A percentile compares a stretch with the other conserved stretches of the same genome.
Conservation (phyloP, 2,329 filamentous ascomycete genomes). For the Talaromyces sp. region DNA sequence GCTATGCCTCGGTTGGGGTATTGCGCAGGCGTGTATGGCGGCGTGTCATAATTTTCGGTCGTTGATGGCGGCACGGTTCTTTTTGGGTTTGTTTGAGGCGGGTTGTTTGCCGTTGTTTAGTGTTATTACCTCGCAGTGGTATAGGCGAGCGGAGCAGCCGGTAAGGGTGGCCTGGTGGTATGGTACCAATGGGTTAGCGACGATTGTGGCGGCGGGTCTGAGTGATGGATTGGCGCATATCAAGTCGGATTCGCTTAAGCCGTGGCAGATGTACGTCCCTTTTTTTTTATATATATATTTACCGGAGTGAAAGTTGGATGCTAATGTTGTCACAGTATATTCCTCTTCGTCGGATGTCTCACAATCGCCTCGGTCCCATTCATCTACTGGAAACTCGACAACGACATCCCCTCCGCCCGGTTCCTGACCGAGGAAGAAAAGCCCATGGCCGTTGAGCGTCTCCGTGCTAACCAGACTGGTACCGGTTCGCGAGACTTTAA, state of each 20-base stretch:
- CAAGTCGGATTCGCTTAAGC: slow-evolving; percentile 34
- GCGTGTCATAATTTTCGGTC: slow-evolving; percentile 42
- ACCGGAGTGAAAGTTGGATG: not conserved
- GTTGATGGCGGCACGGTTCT: slow-evolving; percentile 47
- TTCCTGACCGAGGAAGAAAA: slow-evolving; percentile 46
- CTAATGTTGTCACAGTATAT: slow-evolving; percentile 39
- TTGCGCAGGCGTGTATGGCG: slow-evolving; percentile 45
- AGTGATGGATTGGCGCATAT: slow-evolving; percentile 57
- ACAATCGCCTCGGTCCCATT: slow-evolving; percentile 56
- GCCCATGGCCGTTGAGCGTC: slow-evolving; percentile 43
- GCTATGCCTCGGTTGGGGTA: slow-evolving; percentile 45
- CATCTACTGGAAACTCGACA: slow-evolving; percentile 56
- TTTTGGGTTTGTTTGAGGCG: slow-evolving; percentile 50
- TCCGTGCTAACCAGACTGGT: slow-evolving; percentile 48
- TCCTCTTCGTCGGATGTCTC: slow-evolving; percentile 57
- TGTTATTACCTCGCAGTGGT: slow-evolving; percentile 44
- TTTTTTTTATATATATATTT: not conserved
- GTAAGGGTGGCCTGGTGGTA: slow-evolving; percentile 64
- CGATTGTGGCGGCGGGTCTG: slow-evolving; percentile 52
- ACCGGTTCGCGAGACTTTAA: slow-evolving; percentile 44
- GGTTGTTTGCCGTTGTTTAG: slow-evolving; percentile 44
- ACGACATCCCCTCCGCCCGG: slow-evolving; percentile 49
- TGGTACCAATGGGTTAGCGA: slow-evolving; percentile 55
- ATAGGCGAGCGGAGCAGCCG: slow-evolving; percentile 54
- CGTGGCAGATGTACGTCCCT: slow-evolving; percentile 46